Base-by-base conservation (phyloP, 257 asterid species). In the Nemophila menziesii region DNA sequence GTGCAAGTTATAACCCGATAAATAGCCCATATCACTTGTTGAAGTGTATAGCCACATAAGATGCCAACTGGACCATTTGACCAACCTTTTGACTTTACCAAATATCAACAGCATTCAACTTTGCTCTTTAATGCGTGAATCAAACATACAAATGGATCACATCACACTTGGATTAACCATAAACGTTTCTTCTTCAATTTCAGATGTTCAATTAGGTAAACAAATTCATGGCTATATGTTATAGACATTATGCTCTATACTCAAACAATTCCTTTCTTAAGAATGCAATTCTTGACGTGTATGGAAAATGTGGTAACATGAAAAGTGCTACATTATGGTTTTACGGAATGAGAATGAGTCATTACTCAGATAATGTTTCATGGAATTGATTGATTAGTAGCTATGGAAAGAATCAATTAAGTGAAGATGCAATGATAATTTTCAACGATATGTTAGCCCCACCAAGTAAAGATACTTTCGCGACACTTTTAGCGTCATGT, bases 401-500 rank as follows among this genome's bases (percentile, higher is more conserved):
- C 73, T 67, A 70, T 57, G 67, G 78, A 39, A 62, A 73, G 20
- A 81, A 60, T 58, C 64, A 62, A 29, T 19, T 75, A 66, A 73
- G 95, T 41, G 87, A 80, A 63, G 57, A 73, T 57, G 75, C 86
- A 29, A 62, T 78, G 67, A 5, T 16, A 24, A 48, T 69, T 26
- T 77, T 80, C 48, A 36, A 71, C 64, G 57, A 71, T 56, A 77
- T 84, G 84, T 48, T 66, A 19, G 78, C n/a, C n/a, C n/a, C n/a
- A n/a, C 95, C 92, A 1, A 68, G 84, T 61, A 77, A 67, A 37
- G 74, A 61, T 59, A 77, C 92, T 18, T 77, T 84, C 21, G 92
- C 70, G 38, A 80, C 93, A 1, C 73, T 84, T 56, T 67, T 80
- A 66, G 93, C 78, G 11, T 83, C 81, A 34, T 84, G 93, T 55